Evolutionary conservation across 306 rosid genomes (phyloP), one percentile per base, ranked within the genome.

Genomic region (Arachis stenosperma): DNA sequence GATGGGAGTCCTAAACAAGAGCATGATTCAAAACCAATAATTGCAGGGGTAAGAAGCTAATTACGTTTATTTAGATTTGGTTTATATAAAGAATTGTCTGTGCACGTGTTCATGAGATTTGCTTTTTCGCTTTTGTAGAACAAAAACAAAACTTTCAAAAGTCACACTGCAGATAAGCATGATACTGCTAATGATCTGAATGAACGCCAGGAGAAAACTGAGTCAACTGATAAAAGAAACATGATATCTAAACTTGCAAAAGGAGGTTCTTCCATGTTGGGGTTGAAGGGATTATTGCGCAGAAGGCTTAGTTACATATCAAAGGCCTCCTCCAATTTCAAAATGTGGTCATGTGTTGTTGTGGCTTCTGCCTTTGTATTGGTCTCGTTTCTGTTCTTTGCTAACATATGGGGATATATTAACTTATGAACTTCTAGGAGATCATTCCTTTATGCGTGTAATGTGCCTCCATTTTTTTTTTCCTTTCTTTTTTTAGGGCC

Each of bases 371-470:
- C 82, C 61, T 64, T 84, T 61, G 69, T 68, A 40, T 8, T 80
- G 73, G 77, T 78, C 52, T 56, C 74, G 75, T 71, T 84, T 74
- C 70, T 74, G 74, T 39, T 80, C 73, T 81, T 83, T 59, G 82
- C 83, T 65, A 81, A 85, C 92, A 40, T 77, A 36, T 80, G 87
- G 89, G 88, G 84, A 84, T 77, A 67, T 71, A 43, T 81, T 85
- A 67, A 80, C 75, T 65, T 78, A 61, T 88, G 80, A 84, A 47
- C 58, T 78, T 53, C 70, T 76, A 69, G 76, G 78, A 73, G 74
- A 65, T 79, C 42, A 29, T 76, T 73, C 44, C 59, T 60, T 61
- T 46, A n/a, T 75, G 40, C 52, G 78, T 74, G 78, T 74, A 66
- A 41, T 30, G 71, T 70, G 76, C 69, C 77, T 74, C 75, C 75